A percentile compares a stretch with the other conserved stretches of the same genome.
phyloP scores from a whole-genome alignment of 2,329 filamentous ascomycete genomes.

The Colletotrichum noveboracense region DNA sequence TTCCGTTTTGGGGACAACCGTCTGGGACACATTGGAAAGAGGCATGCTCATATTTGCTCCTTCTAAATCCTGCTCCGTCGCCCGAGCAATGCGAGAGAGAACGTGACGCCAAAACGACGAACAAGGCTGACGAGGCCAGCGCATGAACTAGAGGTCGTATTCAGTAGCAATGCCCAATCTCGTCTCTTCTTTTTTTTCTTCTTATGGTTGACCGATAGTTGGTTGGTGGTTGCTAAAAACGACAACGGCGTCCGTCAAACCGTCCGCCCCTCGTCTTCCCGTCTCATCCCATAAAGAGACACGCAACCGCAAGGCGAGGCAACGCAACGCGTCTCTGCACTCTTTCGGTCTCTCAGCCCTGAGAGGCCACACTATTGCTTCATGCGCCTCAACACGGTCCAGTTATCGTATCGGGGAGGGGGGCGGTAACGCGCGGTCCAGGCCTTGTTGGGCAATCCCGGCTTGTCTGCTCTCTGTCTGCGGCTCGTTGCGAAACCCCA shows the following conservation, averaged over 20 bases:
- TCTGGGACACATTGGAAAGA: not conserved
- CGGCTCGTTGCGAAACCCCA: not conserved
- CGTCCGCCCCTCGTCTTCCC: not conserved
- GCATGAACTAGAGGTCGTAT: not conserved
- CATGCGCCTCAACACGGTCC: conserved; percentile 1
- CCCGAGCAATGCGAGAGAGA: conserved; percentile 5
- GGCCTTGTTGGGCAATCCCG: conserved; percentile 3
- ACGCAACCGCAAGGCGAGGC: not conserved
- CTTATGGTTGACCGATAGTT: not conserved
- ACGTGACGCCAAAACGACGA: not conserved
- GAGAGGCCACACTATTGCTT: conserved; percentile 1
- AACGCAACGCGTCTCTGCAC: not conserved
- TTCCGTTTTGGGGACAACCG: conserved; percentile 12
- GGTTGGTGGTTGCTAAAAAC: not conserved
- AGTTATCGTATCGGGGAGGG: not conserved
- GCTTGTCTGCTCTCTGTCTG: conserved; percentile 15
- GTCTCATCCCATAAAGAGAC: conserved; percentile 1
- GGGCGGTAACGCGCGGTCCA: not conserved
- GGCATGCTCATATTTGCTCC: not conserved
- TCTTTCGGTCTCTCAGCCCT: not conserved
- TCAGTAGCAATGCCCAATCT: not conserved
- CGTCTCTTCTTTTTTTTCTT: not conserved
- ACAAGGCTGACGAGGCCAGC: not conserved
- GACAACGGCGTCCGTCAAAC: not conserved
- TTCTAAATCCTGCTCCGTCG: not conserved